These are phyloP conservation scores for Paecilomyces sp. DNA, from an alignment of 2,329 filamentous ascomycete genomes.

Conservation along the genomic window DNA sequence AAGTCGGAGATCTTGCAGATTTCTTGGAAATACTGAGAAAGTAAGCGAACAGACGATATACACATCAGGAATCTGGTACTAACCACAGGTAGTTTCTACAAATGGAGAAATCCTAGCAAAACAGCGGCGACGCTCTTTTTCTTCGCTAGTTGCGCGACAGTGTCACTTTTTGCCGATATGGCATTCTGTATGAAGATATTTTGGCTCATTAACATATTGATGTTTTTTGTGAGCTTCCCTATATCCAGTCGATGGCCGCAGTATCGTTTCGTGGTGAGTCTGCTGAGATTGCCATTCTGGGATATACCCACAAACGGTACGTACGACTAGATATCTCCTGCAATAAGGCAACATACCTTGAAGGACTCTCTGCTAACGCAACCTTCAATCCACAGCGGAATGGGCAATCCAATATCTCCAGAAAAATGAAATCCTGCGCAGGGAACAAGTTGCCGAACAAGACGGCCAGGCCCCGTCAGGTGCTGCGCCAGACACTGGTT, in stretches of 20 bases:
- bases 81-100: constrained; percentile 22
- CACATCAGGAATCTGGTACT: too few relatives aligned
- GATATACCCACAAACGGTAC: constrained; percentile 28
- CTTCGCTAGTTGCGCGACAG: constrained; percentile 21
- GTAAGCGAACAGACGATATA: constrained; percentile 2
- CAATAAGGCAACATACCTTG: background rate
- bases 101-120: constrained; percentile 25
- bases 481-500: background rate
- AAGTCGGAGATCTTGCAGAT: constrained; percentile 29
- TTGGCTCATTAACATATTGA: constrained; percentile 23
- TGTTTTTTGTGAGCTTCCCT: constrained; percentile 31
- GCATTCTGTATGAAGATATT: constrained; percentile 29
- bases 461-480: background rate
- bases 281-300: constrained; percentile 31
- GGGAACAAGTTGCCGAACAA: constrained; percentile 2
- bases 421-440: constrained; percentile 6
- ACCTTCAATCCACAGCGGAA: constrained; percentile 1
- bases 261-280: constrained; percentile 28
- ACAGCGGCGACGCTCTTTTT: constrained; percentile 28
- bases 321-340: background rate
- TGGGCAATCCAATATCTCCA: constrained; percentile 9
- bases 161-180: constrained; percentile 22
- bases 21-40: constrained; percentile 29
- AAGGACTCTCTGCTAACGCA: background rate
- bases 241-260: constrained; percentile 27